phyloP scores from a whole-genome alignment of 495 filamentous ascomycete genomes.

The Podospora tetraspora region DNA sequence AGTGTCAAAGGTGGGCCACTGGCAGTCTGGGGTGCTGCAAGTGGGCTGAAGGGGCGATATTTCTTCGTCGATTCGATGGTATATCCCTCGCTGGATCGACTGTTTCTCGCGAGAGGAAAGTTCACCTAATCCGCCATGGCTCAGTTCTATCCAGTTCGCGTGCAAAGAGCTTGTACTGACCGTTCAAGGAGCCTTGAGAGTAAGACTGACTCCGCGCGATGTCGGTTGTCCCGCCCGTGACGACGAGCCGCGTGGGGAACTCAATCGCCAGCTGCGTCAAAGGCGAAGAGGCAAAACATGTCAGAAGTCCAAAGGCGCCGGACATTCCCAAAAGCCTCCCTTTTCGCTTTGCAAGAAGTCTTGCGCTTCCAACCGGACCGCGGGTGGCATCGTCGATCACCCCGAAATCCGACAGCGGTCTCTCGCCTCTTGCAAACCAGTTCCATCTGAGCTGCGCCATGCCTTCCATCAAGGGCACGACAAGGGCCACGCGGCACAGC shows the following conservation, averaged over 20 bases:
- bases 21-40: slow-evolving; percentile 45
- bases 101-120: slow-evolving; percentile 31
- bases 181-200: slow-evolving; percentile 1
- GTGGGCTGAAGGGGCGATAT: slow-evolving; percentile 17
- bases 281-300: slow-evolving; percentile 38
- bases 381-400: slow-evolving; percentile 42
- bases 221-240: slow-evolving; percentile 11
- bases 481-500: slow-evolving; percentile 37
- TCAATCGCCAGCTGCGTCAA: slow-evolving; percentile 44
- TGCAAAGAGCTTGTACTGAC: neutral
- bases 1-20: slow-evolving; percentile 39
- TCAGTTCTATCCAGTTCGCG: neutral
- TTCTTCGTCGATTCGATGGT: slow-evolving; percentile 26
- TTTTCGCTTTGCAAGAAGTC: slow-evolving; percentile 30
- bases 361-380: slow-evolving; percentile 32
- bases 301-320: slow-evolving; percentile 37
- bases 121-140: slow-evolving; percentile 13
- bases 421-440: slow-evolving; percentile 37
- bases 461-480: slow-evolving; percentile 35
- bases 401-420: slow-evolving; percentile 39
- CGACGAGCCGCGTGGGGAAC: slow-evolving; percentile 22
- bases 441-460: slow-evolving; percentile 48
- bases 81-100: slow-evolving; percentile 39
- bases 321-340: slow-evolving; percentile 37
- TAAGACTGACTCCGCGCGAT: slow-evolving; percentile 22